Evolutionary conservation across 148 eudicot species (phyloP), one percentile per base, ranked within the genome.

Genomic region (Vaccinium myrtillus): DNA sequence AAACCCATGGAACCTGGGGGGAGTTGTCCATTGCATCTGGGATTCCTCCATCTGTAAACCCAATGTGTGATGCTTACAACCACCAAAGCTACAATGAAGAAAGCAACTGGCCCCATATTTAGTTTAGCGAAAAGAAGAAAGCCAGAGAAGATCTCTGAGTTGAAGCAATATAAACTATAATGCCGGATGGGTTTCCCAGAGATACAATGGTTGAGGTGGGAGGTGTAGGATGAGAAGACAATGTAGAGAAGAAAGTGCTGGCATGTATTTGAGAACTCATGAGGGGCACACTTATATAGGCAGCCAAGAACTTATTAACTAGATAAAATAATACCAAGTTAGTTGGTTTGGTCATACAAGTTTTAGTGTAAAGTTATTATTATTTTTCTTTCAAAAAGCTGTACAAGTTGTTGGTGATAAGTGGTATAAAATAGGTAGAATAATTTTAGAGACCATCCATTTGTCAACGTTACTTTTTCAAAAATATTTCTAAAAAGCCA

Each of bases 371-470:
- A 86, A 87, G 90, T 89, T 92, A 85, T 90, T 89, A 90, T 89
- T 92, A 85, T 90, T 89, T 91, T 91, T 90, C 87, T 90, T 82
- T 36, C 39, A 81, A 85, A 84, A 89, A 94, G 92, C 90, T 90
- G 90, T 91, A 83, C 87, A 81, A 86, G 92, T 89, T 86, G 93
- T 91, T 91, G 89, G 89, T 88, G 85, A 86, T 78, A 83, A 85
- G 83, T 83, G 84, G 84, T 86, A 84, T 87, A 84, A 77, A 88
- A 90, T 83, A 84, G 83, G n/a, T 46, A 75, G 89, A 86, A 88
- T 87, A 84, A 84, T 79, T 85, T 86, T 77, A 82, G 65, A 86
- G 84, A 79, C 88, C 87, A 63, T 85, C 81, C 87, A 86, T 90
- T 85, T 87, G 92, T 94, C 94, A 92, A 91, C 90, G 84, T 81